Conservation (phyloP, 192 early-diverging fungal species). For the Umbelopsis sp. region DNA sequence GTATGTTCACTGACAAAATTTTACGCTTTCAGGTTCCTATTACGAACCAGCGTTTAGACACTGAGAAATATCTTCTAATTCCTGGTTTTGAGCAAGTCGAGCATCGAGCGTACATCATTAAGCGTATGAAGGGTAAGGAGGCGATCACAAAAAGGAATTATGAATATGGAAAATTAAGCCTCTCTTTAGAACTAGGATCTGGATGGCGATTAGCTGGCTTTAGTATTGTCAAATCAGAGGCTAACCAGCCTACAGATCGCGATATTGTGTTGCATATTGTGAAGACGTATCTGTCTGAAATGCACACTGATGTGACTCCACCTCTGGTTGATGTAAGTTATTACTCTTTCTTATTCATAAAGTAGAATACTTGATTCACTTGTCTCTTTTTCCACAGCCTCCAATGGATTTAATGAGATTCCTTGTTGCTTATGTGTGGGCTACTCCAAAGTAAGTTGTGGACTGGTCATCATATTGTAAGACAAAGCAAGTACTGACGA, state of each 20-base stretch:
- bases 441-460: conserved; percentile 1
- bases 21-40: conserved; percentile 9
- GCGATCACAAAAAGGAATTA: no score
- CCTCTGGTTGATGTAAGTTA: conserved; percentile 12
- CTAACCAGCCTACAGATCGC: conserved; percentile 3
- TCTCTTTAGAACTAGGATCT: background rate
- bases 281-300: conserved; percentile 20
- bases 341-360: background rate
- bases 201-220: conserved; percentile 12
- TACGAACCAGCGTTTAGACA: conserved; percentile 16
- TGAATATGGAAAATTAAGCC: background rate
- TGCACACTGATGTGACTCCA: conserved; percentile 18
- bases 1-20: background rate
- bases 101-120: conserved; percentile 13
- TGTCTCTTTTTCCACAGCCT: background rate
- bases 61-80: conserved; percentile 13
- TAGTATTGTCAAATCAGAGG: conserved; percentile 20
- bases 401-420: conserved; percentile 12
- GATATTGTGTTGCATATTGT: conserved; percentile 10
- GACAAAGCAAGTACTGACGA: background rate
- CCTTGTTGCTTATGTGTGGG: conserved; percentile 9
- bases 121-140: conserved; percentile 6
- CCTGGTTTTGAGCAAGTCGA: conserved; percentile 14
- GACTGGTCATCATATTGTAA: background rate
- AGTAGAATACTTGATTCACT: background rate